Evolutionary conservation across 1,139 yeast genomes (phyloP), one percentile per base, ranked within the genome.

Genomic region (Magnusiomyces tetraspermus): DNA sequence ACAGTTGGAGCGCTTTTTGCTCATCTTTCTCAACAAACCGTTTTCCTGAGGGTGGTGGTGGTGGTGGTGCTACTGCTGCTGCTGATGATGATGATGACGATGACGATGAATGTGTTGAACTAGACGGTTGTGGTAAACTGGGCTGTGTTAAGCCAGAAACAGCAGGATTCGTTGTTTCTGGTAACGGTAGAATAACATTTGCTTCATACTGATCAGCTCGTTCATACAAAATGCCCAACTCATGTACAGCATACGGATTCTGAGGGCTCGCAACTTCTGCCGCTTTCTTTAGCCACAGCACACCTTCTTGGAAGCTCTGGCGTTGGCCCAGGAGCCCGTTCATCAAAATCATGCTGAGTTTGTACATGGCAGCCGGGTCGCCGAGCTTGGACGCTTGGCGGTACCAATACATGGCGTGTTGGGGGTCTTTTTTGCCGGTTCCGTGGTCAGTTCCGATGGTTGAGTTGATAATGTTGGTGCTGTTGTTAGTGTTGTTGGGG

Each of bases 191-290:
- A n/a, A n/a, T n/a, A 0, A 76, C 74, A 50, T 67, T 57, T 21
- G 30, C 30, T 2, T 46, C 46, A 17, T 78, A 76, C 56, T 75
- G 75, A 54, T 33, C 64, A 45, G 82, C 79, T 13, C 85, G 82
- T 68, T 85, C 95, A 65, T 80, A 82, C 33, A 85, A 69, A 60
- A 79, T 76, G 1, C 88, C 96, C 57, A 87, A 69, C 64, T 87
- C 84, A 62, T 75, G 79, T 51, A 79, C 66, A 0, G 84, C 78
- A 61, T 79, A 82, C 0, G 81, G 80, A 48, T 72, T 73, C 43
- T 71, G 71, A 2, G 59, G 57, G 48, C 70, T 71, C 1, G 79
- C 77, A 28, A 63, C 58, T 28, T 72, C 75, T 13, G 77, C 74
- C 0, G 87, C 85, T 49, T 74, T 71, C 54, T 73, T 70, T 41